These are phyloP conservation scores for Trifolium subterraneum DNA, from an alignment of 306 rosid species.

Conservation along the genomic window DNA sequence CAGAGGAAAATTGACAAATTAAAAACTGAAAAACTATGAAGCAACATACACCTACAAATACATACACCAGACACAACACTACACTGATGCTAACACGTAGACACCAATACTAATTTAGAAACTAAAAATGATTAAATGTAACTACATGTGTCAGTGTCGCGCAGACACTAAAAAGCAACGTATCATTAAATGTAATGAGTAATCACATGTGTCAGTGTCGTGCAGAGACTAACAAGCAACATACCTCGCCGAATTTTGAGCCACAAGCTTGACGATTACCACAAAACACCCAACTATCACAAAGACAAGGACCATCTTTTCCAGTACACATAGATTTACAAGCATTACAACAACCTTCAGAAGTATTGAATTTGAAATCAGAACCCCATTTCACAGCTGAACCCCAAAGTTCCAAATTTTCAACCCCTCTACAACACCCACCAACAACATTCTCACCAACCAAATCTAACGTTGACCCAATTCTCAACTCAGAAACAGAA, in stretches of 20 bases:
- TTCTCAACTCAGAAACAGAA: conserved; percentile 34
- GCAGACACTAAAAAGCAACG: conserved; percentile 15
- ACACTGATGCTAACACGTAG: background rate
- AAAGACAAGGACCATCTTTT: conserved; percentile 86
- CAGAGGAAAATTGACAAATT: background rate
- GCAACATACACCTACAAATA: background rate
- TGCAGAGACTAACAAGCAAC: background rate
- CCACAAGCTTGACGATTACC: conserved; percentile 81
- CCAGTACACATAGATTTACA: conserved; percentile 90
- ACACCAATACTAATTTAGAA: background rate
- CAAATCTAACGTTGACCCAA: conserved; percentile 29
- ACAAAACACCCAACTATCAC: conserved; percentile 90
- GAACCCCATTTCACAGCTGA: conserved; percentile 95
- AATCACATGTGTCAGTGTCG: background rate
- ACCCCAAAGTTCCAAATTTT: conserved; percentile 90
- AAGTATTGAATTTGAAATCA: conserved; percentile 72
- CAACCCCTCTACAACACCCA: conserved; percentile 80
- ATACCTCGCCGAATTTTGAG: conserved; percentile 82
- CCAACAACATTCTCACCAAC: conserved; percentile 26
- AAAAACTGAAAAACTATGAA: conserved; percentile 1
- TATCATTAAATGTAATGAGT: conserved; percentile 6
- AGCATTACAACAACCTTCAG: conserved; percentile 77
- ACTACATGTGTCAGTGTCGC: background rate
- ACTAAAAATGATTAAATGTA: background rate
- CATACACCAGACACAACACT: background rate